Conservation (phyloP, 495 filamentous ascomycete genomes). For the Elasticomyces elasticus region DNA sequence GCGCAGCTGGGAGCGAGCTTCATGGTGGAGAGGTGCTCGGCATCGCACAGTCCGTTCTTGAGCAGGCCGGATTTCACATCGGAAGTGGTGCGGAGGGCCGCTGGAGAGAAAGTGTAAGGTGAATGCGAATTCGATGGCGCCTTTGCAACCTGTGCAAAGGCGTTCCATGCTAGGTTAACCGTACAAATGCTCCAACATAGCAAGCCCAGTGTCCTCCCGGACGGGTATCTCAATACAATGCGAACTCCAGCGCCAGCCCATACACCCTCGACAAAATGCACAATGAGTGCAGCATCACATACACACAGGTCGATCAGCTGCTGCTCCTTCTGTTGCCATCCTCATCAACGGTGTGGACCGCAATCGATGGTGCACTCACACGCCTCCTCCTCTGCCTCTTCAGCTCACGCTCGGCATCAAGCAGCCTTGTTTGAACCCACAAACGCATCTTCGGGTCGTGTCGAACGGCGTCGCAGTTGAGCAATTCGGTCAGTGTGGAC, state of each 20-base stretch:
- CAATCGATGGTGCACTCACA: constrained; percentile 8
- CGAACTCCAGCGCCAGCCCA: neutral
- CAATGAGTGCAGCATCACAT: no score
- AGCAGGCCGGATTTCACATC: constrained; percentile 15
- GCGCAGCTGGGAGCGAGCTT: constrained; percentile 10
- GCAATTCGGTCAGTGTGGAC: constrained; percentile 51
- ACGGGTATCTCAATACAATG: neutral
- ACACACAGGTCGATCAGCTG: neutral
- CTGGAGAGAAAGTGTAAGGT: constrained; percentile 8
- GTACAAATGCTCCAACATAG: neutral
- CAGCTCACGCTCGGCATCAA: constrained; percentile 55
- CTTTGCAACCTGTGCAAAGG: neutral
- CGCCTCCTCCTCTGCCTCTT: constrained; percentile 22
- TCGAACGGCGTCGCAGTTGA: constrained; percentile 52
- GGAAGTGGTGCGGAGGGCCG: constrained; percentile 7
- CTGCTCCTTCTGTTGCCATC: neutral
- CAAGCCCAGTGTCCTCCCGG: neutral
- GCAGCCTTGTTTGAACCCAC: constrained; percentile 53
- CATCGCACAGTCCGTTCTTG: constrained; percentile 13
- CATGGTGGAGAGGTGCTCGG: constrained; percentile 8
- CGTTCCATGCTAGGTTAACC: neutral
- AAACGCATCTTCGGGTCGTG: constrained; percentile 45
- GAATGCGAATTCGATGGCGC: neutral
- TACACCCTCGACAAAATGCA: no score
- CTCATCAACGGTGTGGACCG: neutral